Conservation (phyloP, 78 protist genomes). For the Capsaspora owczarzaki region DNA sequence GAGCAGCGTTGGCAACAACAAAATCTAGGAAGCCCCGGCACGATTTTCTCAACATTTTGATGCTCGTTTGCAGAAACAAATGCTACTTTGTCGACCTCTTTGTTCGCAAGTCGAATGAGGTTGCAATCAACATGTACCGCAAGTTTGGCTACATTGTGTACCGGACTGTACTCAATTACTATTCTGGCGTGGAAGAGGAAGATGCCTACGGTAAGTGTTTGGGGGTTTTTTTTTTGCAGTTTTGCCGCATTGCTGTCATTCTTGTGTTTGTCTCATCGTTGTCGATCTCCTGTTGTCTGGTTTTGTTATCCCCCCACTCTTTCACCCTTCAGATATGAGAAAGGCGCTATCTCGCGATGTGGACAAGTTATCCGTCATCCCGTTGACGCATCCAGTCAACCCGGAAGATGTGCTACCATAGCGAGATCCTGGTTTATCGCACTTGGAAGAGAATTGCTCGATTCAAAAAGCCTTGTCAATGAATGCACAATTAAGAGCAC, state of each 20-base stretch:
- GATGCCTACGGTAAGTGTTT: conserved; percentile 65
- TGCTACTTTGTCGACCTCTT: conserved; percentile 93
- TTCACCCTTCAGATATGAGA: not conserved
- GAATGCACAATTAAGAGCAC: no score
- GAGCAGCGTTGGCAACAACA: not conserved
- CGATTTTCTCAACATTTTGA: no score
- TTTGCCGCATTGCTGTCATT: not conserved
- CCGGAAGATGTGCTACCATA: no score
- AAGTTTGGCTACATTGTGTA: conserved; percentile 80
- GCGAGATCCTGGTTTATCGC: no score
- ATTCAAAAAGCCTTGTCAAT: no score
- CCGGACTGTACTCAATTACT: conserved; percentile 79
- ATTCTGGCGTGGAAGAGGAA: conserved; percentile 68
- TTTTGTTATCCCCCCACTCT: not conserved
- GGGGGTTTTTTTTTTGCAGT: not conserved
- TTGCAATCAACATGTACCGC: conserved; percentile 83
- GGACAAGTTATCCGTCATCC: not conserved
- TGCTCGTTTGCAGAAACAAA: conserved; percentile 27
- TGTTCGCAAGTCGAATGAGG: conserved; percentile 81
- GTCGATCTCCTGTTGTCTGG: not conserved
- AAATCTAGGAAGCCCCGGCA: not conserved
- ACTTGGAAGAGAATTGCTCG: no score
- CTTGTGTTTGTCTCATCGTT: not conserved
- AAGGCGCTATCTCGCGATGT: not conserved
- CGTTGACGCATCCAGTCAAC: not conserved